Evolutionary conservation across 2,329 filamentous ascomycete species (phyloP).

Genomic region (Venturia carpophila): DNA sequence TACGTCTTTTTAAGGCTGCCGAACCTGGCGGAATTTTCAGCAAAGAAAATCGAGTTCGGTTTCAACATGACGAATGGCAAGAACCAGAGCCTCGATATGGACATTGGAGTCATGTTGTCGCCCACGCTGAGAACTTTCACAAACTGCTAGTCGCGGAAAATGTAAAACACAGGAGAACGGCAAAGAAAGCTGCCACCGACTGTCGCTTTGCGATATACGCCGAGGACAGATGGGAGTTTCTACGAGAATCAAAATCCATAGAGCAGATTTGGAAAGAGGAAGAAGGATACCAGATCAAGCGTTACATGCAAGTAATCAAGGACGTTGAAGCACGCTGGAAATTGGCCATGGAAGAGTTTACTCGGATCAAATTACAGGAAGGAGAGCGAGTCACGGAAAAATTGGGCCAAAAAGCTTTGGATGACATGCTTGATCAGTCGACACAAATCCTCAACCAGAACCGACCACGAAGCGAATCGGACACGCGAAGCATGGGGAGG

Average conservation of each 20-base stretch:
- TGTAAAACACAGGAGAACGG: slow-evolving; percentile 63
- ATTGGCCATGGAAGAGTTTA: slow-evolving; percentile 50
- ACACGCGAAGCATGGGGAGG: slow-evolving; percentile 25
- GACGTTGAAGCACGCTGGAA: slow-evolving; percentile 56
- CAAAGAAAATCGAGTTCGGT: slow-evolving; percentile 60
- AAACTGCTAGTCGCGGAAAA: slow-evolving; percentile 74
- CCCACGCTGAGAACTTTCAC: slow-evolving; percentile 72
- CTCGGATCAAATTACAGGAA: slow-evolving; percentile 42
- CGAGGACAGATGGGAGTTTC: slow-evolving; percentile 68
- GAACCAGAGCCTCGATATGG: slow-evolving; percentile 74
- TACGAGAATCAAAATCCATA: slow-evolving; percentile 48
- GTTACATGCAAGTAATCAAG: slow-evolving; percentile 64
- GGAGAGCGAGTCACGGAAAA: slow-evolving; percentile 52
- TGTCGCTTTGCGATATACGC: slow-evolving; percentile 40
- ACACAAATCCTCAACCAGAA: slow-evolving; percentile 57
- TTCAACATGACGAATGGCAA: slow-evolving; percentile 62
- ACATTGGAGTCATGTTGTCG: slow-evolving; percentile 77
- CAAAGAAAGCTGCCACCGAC: slow-evolving; percentile 71
- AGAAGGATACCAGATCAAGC: slow-evolving; percentile 54
- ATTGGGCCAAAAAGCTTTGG: slow-evolving; percentile 55
- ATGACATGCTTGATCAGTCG: slow-evolving; percentile 64
- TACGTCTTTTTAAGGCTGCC: slow-evolving; percentile 63
- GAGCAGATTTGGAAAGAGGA: slow-evolving; percentile 80
- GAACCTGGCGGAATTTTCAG: slow-evolving; percentile 70
- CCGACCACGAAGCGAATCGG: slow-evolving; percentile 28